phyloP scores from a whole-genome alignment of 805 yeast species.

The Candida coleopterorum region DNA sequence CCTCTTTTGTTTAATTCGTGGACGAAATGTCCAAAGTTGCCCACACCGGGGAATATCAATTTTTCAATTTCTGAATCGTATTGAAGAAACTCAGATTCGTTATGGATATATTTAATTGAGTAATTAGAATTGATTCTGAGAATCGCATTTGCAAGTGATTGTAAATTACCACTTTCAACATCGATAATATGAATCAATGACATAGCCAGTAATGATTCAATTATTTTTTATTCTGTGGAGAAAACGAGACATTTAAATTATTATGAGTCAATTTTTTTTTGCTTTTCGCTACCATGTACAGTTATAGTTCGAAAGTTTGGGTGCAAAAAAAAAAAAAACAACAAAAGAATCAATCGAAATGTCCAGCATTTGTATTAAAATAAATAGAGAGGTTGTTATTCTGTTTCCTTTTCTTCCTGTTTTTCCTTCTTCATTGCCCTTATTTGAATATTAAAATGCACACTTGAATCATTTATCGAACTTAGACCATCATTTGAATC shows the following conservation, averaged over 20 bases:
- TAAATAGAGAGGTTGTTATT: too few relatives aligned
- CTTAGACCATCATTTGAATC: slow-evolving; percentile 8
- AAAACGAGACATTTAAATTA: too few relatives aligned
- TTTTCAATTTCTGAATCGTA: slow-evolving; percentile 42
- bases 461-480: slow-evolving; percentile 6
- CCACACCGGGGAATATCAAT: slow-evolving; percentile 92
- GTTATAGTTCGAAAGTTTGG: too few relatives aligned
- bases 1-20: slow-evolving; percentile 57
- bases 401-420: too few relatives aligned
- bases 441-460: slow-evolving; percentile 8
- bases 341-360: neutral
- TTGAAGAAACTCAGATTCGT: slow-evolving; percentile 49
- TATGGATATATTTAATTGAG: slow-evolving; percentile 54
- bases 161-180: slow-evolving; percentile 90
- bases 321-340: neutral
- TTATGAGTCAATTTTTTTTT: slow-evolving; percentile 5
- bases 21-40: slow-evolving; percentile 93
- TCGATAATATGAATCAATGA: slow-evolving; percentile 67
- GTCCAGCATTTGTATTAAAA: slow-evolving; percentile 6
- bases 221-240: too few relatives aligned
- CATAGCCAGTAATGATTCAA: neutral
- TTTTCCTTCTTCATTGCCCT: slow-evolving; percentile 6
- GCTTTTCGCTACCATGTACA: too few relatives aligned
- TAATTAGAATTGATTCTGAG: slow-evolving; percentile 62
- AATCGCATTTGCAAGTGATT: slow-evolving; percentile 84